These are phyloP conservation scores for Thielaviopsis musarum DNA, from an alignment of 2,329 filamentous ascomycete genomes.

Conservation along the genomic window DNA sequence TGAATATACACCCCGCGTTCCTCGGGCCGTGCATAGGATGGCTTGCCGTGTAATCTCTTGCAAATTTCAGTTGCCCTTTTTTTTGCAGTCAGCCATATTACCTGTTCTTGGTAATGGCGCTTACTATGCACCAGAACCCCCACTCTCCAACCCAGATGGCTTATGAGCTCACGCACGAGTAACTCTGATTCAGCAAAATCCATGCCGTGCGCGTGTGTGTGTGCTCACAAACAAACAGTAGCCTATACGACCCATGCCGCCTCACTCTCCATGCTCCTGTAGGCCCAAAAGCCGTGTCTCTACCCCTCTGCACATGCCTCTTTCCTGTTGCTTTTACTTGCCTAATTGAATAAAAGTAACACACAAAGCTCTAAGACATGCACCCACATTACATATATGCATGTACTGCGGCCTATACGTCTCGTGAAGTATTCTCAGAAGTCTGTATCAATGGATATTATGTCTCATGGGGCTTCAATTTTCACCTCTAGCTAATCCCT, in stretches of 20 bases:
- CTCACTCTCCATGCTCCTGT: background rate
- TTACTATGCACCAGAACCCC: background rate
- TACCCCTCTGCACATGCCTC: background rate
- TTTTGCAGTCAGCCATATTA: background rate
- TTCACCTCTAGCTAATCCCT: no score
- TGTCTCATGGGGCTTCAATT: no score
- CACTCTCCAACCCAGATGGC: background rate
- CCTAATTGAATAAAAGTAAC: background rate
- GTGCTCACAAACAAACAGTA: background rate
- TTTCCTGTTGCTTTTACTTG: background rate
- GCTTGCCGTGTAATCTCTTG: background rate
- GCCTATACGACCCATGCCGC: background rate
- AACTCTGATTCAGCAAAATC: background rate
- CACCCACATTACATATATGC: background rate
- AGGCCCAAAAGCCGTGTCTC: background rate
- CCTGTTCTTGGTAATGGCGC: background rate
- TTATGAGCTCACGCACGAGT: background rate
- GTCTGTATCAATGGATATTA: background rate
- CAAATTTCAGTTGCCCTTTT: background rate
- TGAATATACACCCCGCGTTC: background rate
- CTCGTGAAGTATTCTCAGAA: background rate
- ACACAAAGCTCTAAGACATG: background rate
- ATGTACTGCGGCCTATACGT: background rate
- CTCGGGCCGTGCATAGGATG: background rate
- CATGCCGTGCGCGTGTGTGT: background rate